phyloP scores from a whole-genome alignment of 441 rosid genomes.

The Populus hybrid region DNA sequence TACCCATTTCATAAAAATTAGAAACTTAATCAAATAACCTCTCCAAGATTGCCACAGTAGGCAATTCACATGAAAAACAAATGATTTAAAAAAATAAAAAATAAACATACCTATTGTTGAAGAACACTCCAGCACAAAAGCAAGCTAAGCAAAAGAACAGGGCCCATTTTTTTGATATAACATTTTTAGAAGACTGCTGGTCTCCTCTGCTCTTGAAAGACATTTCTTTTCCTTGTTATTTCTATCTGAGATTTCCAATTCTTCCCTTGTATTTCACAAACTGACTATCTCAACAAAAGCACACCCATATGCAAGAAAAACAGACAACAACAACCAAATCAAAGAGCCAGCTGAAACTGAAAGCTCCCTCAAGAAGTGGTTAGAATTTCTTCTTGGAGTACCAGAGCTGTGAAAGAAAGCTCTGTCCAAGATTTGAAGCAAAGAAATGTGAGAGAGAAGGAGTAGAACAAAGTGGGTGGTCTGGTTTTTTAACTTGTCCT shows the following conservation, averaged over 20 bases:
- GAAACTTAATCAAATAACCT: slow-evolving; percentile 7
- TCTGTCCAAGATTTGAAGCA: slow-evolving; percentile 14
- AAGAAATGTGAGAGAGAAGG: background rate
- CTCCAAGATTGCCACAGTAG: slow-evolving; percentile 5
- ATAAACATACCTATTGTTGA: slow-evolving; percentile 66
- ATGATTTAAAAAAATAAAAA: background rate
- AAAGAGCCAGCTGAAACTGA: slow-evolving; percentile 9
- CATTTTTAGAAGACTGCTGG: slow-evolving; percentile 40
- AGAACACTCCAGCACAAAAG: slow-evolving; percentile 82
- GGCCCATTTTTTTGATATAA: slow-evolving; percentile 68
- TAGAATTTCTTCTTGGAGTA: background rate
- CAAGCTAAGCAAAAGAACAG: slow-evolving; percentile 65
- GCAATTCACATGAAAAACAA: background rate
- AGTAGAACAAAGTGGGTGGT: background rate
- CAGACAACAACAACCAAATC: slow-evolving; percentile 17
- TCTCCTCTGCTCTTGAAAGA: slow-evolving; percentile 60
- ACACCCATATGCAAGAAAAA: slow-evolving; percentile 19
- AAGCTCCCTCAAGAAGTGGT: slow-evolving; percentile 9
- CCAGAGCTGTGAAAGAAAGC: background rate
- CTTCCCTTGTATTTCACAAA: slow-evolving; percentile 9
- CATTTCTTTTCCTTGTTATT: slow-evolving; percentile 29
- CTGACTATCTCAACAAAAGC: slow-evolving; percentile 16
- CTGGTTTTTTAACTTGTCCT: background rate
- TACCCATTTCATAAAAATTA: slow-evolving; percentile 4
- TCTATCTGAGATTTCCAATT: background rate